Evolutionary conservation across 192 early-diverging fungal genomes (phyloP).

Genomic region (Coemansia sp.): DNA sequence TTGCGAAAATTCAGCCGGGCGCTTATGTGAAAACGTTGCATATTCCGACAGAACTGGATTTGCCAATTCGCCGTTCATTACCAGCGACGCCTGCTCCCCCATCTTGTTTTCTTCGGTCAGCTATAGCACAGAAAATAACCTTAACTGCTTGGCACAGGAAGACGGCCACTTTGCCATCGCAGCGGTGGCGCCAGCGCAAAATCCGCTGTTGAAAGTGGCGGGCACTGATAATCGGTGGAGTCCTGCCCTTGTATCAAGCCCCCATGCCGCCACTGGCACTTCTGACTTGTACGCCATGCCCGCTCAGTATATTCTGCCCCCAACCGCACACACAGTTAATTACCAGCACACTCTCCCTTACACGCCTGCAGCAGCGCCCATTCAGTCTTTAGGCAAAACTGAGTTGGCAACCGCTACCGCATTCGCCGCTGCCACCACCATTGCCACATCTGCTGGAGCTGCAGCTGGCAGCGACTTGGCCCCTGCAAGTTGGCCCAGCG

Average conservation of each 20-base stretch:
- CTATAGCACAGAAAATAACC: not conserved
- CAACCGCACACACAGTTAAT: not conserved
- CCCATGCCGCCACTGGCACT: slow-evolving; percentile 44
- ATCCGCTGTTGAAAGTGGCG: slow-evolving; percentile 17
- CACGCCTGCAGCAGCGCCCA: slow-evolving; percentile 2
- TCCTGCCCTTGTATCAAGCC: slow-evolving; percentile 44
- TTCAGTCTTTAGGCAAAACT: slow-evolving; percentile 10
- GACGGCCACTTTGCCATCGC: not conserved
- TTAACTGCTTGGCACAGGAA: not conserved
- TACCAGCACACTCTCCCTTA: not conserved
- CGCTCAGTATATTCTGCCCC: slow-evolving; percentile 19
- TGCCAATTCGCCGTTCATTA: not conserved
- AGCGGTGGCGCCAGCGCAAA: slow-evolving; percentile 5
- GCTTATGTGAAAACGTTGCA: not conserved
- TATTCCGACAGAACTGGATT: not conserved
- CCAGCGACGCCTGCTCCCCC: not conserved
- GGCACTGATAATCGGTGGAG: slow-evolving; percentile 17
- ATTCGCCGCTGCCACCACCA: slow-evolving; percentile 33
- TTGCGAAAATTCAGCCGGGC: not conserved
- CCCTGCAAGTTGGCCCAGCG: slow-evolving; percentile 35
- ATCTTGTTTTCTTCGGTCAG: not conserved
- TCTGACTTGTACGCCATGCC: slow-evolving; percentile 44
- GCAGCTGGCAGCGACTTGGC: slow-evolving; percentile 26
- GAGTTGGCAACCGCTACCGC: slow-evolving; percentile 16
- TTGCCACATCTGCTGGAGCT: slow-evolving; percentile 33